Percentiles rank a stretch among this genome's conserved stretches.
These are phyloP conservation scores for Penicillium subrubescens DNA, from an alignment of 495 filamentous ascomycete species.

Conservation along the genomic window DNA sequence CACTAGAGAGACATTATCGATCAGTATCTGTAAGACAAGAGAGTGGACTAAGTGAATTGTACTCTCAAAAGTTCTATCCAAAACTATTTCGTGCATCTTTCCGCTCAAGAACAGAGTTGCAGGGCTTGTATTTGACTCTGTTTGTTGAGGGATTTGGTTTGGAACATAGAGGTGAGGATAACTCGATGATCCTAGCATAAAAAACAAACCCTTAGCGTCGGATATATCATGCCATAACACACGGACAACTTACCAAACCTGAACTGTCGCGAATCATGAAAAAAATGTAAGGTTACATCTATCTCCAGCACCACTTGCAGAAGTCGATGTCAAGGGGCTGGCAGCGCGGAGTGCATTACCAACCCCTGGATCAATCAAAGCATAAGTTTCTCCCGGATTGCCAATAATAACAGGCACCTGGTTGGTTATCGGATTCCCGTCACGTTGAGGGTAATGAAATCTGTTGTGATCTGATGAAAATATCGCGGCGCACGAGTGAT, in stretches of 20 bases:
- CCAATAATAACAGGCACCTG: conserved; percentile 35
- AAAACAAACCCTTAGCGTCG: conserved; percentile 14
- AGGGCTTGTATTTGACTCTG: conserved; percentile 34
- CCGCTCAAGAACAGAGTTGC: conserved; percentile 35
- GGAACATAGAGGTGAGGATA: conserved; percentile 37
- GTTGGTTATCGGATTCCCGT: conserved; percentile 28
- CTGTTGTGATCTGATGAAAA: conserved; percentile 32
- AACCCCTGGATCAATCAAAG: conserved; percentile 33
- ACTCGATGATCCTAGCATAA: conserved; percentile 27
- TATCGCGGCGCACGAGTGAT: conserved; percentile 18
- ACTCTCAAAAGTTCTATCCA: conserved; percentile 39
- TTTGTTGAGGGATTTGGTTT: conserved; percentile 27
- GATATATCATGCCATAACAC: conserved; percentile 1
- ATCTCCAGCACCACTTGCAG: conserved; percentile 23
- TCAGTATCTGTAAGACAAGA: conserved; percentile 18
- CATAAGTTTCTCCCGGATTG: conserved; percentile 32
- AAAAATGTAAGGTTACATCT: conserved; percentile 40
- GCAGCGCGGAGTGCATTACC: conserved; percentile 34
- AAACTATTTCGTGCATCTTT: conserved; percentile 35
- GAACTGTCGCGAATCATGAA: conserved; percentile 37
- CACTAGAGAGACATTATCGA: conserved; percentile 27
- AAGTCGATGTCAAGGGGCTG: conserved; percentile 23
- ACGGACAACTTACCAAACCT: conserved; percentile 26
- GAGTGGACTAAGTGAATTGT: conserved; percentile 8
- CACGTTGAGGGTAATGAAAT: conserved; percentile 29